Conservation (phyloP, 305 asterid genomes). For the Fraxinus albicans region DNA sequence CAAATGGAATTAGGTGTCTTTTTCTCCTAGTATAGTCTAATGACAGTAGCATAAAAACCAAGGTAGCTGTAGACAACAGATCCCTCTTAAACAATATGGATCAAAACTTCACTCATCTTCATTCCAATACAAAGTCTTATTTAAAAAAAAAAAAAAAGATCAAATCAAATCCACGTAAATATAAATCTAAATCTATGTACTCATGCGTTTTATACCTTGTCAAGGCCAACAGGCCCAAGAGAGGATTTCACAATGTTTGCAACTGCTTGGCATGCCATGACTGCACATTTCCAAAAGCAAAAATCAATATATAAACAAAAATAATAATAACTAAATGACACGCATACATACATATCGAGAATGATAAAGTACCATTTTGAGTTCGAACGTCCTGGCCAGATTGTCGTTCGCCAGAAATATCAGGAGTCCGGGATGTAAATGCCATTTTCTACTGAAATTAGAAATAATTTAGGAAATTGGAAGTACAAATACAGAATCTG, state of each 20-base stretch:
- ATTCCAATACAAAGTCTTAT: not conserved
- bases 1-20: not conserved
- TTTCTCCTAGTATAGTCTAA: not conserved
- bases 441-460: slow-evolving; percentile 26
- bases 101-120: slow-evolving; percentile 12
- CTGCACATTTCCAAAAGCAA: slow-evolving; percentile 40
- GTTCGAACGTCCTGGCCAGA: slow-evolving; percentile 95
- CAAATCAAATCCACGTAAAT: not conserved
- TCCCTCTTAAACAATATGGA: not conserved
- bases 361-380: slow-evolving; percentile 58
- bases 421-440: slow-evolving; percentile 40
- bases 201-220: slow-evolving; percentile 50
- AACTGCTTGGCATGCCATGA: slow-evolving; percentile 81
- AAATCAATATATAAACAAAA: slow-evolving; percentile 1
- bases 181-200: not conserved
- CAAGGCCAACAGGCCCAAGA: slow-evolving; percentile 92
- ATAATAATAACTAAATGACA: not conserved
- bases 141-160: not conserved
- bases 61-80: slow-evolving; percentile 6
- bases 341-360: not conserved
- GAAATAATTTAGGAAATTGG: slow-evolving; percentile 2
- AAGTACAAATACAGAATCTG: slow-evolving; percentile 22
- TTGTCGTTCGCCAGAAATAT: slow-evolving; percentile 92
- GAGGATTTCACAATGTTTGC: slow-evolving; percentile 93
- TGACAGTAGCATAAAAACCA: not conserved